A percentile compares a stretch with the other conserved stretches of the same genome.
Conservation (phyloP, 495 filamentous ascomycete species). For the Sphaerosporella brunnea region DNA sequence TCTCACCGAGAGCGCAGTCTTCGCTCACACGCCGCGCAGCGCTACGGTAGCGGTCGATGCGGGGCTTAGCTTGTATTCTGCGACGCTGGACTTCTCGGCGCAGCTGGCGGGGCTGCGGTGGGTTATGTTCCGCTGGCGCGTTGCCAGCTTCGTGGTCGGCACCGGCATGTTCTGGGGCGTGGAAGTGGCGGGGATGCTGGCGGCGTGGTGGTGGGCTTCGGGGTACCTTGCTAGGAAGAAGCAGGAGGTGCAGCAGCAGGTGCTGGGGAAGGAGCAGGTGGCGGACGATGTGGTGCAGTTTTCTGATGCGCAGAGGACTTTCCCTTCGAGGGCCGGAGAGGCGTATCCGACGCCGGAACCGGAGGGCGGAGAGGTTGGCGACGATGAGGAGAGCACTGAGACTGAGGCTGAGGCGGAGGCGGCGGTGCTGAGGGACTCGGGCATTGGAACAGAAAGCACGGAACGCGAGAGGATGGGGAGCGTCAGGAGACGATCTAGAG, state of each 20-base stretch:
- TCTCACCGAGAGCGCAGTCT: constrained; percentile 55
- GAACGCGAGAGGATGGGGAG: too few relatives aligned
- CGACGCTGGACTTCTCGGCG: constrained; percentile 48
- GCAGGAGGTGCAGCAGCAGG: background rate
- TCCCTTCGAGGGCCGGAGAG: too few relatives aligned
- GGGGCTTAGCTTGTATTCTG: constrained; percentile 56
- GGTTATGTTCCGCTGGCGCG: constrained; percentile 66
- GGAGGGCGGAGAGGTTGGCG: too few relatives aligned
- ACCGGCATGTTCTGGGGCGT: constrained; percentile 54
- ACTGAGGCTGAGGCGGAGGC: too few relatives aligned
- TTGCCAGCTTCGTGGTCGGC: constrained; percentile 48
- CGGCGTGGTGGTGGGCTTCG: constrained; percentile 22
- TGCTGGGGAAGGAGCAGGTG: background rate
- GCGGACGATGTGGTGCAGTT: background rate
- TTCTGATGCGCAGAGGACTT: too few relatives aligned
- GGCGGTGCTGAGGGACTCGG: too few relatives aligned
- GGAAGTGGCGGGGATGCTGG: constrained; percentile 35
- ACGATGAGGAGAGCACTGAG: too few relatives aligned
- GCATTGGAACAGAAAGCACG: too few relatives aligned
- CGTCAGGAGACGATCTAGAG: too few relatives aligned
- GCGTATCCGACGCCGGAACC: too few relatives aligned
- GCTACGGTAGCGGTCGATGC: constrained; percentile 39
- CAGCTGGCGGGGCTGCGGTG: constrained; percentile 58
- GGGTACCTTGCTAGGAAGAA: background rate
- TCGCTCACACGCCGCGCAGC: constrained; percentile 37